phyloP scores from a whole-genome alignment of 805 yeast species.

The Candida orba region DNA sequence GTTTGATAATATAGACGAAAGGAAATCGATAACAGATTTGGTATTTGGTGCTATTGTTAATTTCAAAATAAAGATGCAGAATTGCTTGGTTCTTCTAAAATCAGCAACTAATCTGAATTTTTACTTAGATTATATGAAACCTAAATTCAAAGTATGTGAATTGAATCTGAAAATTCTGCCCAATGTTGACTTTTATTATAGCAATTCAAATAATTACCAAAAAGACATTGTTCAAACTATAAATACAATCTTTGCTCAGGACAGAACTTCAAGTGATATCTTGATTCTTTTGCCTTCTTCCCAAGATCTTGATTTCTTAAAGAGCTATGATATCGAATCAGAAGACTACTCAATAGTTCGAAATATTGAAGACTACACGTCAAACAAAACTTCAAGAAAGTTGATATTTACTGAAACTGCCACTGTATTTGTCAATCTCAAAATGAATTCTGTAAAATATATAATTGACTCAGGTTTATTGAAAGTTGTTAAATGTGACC shows the following conservation, averaged over 20 bases:
- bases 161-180: conserved; percentile 37
- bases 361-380: conserved; percentile 1
- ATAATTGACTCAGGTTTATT: conserved; percentile 3
- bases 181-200: conserved; percentile 90
- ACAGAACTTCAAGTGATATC: not conserved
- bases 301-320: not conserved
- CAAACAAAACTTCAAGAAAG: not conserved
- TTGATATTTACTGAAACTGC: conserved; percentile 1
- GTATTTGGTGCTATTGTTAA: conserved; percentile 1
- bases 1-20: conserved; percentile 2
- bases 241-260: not conserved
- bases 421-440: not conserved
- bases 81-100: not conserved
- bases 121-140: not conserved
- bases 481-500: not conserved
- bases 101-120: not conserved
- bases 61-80: not conserved
- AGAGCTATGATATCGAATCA: not conserved
- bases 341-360: not conserved
- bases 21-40: conserved; percentile 1
- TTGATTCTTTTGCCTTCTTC: conserved; percentile 1
- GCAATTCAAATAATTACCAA: conserved; percentile 90
- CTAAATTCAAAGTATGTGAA: not conserved
- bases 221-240: conserved; percentile 68
- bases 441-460: not conserved